Base-by-base conservation (phyloP, 108 stramenopile species). In the Tribonema minus region DNA sequence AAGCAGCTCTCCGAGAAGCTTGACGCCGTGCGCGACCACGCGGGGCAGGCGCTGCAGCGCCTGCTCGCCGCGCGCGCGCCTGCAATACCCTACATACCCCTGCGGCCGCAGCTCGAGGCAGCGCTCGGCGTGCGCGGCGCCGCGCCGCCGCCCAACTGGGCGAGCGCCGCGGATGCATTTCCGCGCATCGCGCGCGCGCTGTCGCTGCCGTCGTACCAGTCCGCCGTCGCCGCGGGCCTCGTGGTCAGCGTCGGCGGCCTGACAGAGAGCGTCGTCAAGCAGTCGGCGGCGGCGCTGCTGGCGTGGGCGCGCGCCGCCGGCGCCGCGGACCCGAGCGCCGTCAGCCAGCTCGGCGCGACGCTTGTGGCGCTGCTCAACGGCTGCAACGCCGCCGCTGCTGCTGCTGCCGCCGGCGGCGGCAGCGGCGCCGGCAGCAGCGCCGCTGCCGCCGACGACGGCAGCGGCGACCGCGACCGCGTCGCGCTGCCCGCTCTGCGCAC, bases 211-310 rank as follows among this genome's bases (percentile, higher is more conserved):
- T 82, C 58, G 37, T 95, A 91, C 70, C 87, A 87, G 33, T 71
- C 85, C 34, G 76, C 71, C 28, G 65, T 81, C 28, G 69, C 95
- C 33, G 87, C 89, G 61, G 97, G 97, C 27, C 76, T 96, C 59
- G 82, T 95, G 20, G 78, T 95, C 26, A 93, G 93, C 70, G 92
- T 94, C n/a, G 97, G 97, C 26, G 92, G 94, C 26, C 79, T 96
- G 64, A 92, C 92, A 4, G 93, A 98, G 85, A 88, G 86, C 61
- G 91, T 94, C 4, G 87, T 89, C n/a, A 94, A 92, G 84, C 72
- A 83, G 38, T 87, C 94, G 4, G 74, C 80, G 37, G 75, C 63
- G 0, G 87, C 91, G 30, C 86, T 98, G 6, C 74, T 94, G 58
- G 77, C 90, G 34, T 95, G 92, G 92, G 85, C 80, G 28, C 77